A percentile compares a stretch with the other conserved stretches of the same genome.
phyloP scores from a whole-genome alignment of 768 basidiomycete genomes.

The Lactarius akahatsu region DNA sequence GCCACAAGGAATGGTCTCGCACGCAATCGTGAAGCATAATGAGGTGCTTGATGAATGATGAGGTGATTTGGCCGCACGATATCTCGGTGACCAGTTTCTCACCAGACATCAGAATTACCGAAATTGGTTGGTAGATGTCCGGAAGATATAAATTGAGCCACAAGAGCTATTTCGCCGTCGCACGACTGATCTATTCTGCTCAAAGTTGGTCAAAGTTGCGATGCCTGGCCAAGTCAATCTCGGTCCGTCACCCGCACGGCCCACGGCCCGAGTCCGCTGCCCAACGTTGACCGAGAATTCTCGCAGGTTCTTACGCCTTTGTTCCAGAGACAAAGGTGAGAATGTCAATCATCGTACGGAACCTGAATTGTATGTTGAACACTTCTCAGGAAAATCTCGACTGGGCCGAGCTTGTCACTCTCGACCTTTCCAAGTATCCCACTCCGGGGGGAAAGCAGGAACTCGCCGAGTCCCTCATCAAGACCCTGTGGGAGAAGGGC shows the following conservation, averaged over 20 bases:
- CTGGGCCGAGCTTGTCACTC: slow-evolving; percentile 49
- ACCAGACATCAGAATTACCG: neutral
- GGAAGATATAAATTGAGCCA: too few species aligned
- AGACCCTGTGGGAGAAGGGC: slow-evolving; percentile 47
- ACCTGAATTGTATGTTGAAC: slow-evolving; percentile 27
- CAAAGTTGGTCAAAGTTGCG: too few species aligned
- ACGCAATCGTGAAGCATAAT: slow-evolving; percentile 7
- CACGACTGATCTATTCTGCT: too few species aligned
- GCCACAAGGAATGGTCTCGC: neutral
- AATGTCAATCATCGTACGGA: too few species aligned
- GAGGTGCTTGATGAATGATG: neutral
- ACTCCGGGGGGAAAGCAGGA: slow-evolving; percentile 44
- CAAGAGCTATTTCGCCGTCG: too few species aligned
- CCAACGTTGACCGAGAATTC: neutral
- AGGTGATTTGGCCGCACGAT: neutral
- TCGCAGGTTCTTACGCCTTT: slow-evolving; percentile 38
- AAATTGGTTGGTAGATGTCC: neutral
- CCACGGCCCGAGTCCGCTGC: neutral
- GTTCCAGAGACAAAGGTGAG: slow-evolving; percentile 40
- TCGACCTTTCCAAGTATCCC: slow-evolving; percentile 44
- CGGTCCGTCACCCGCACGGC: neutral
- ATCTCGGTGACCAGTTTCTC: neutral
- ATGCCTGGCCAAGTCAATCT: neutral
- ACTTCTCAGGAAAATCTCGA: slow-evolving; percentile 43
- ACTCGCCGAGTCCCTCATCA: slow-evolving; percentile 44